Evolutionary conservation across 768 basidiomycete genomes (phyloP), one percentile per base, ranked within the genome.

Genomic region (Naematelia encephala): DNA sequence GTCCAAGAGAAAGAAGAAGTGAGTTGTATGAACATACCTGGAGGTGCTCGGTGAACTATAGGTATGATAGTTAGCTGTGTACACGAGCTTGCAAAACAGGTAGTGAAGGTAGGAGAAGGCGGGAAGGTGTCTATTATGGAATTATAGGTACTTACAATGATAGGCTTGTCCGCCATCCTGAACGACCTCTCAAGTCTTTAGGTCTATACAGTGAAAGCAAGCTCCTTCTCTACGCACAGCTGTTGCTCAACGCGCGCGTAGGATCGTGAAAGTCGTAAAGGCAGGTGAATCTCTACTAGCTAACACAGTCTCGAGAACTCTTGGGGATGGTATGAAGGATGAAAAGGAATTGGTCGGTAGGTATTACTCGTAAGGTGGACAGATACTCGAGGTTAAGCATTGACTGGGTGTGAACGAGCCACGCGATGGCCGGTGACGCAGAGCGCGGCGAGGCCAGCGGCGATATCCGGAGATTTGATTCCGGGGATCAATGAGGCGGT

Each of bases 31-130:
- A 47, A 56, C 74, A 44, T 21, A 78, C 78, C 78, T 79, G 78
- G 25, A 79, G 68, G 57, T 79, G 78, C 78, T 79, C 78, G 54
- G 78, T 77, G 68, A 79, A 79, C 73, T 77, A 51, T 11, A 30
- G 28, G 19, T 29, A 47, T 16, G n/a, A n/a, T 8, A 23, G n/a
- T 25, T 25, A 12, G 25, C 51, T 22, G 14, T 8, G 22, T n/a
- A n/a, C n/a, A n/a, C n/a, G n/a, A n/a, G n/a, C n/a, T n/a, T n/a
- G n/a, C n/a, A n/a, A n/a, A n/a, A n/a, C n/a, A n/a, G n/a, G n/a
- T n/a, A n/a, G n/a, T n/a, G n/a, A n/a, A n/a, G n/a, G n/a, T n/a
- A n/a, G n/a, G n/a, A n/a, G n/a, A n/a, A n/a, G n/a, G n/a, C n/a
- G n/a, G n/a, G n/a, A n/a, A n/a, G n/a, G n/a, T n/a, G n/a, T n/a